Percentiles rank a stretch among this genome's conserved stretches.
These are phyloP conservation scores for Hypoxylon fragiforme DNA, from an alignment of 495 filamentous ascomycete genomes.

Conservation along the genomic window DNA sequence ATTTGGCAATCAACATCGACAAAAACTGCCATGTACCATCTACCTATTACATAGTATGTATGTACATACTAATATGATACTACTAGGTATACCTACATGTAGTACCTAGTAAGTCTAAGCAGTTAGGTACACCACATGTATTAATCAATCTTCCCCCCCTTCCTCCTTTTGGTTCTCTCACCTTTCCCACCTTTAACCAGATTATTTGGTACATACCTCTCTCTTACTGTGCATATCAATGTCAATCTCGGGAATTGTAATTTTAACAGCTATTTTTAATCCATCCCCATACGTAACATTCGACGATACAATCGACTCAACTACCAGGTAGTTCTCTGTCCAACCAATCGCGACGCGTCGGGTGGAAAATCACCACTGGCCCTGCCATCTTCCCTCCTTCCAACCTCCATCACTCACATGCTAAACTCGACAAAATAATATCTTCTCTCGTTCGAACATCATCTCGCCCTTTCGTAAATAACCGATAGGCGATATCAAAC, in stretches of 20 bases:
- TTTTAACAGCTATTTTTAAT: conserved; percentile 28
- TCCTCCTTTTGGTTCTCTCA: conserved; percentile 14
- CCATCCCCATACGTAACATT: not conserved
- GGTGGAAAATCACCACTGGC: conserved; percentile 12
- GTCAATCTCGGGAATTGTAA: conserved; percentile 26
- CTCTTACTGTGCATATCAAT: conserved; percentile 15
- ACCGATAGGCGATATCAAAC: not conserved
- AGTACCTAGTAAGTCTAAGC: not conserved
- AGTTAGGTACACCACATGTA: not conserved
- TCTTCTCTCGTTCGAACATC: not conserved
- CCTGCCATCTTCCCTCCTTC: conserved; percentile 10
- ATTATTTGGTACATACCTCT: not conserved
- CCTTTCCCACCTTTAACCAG: not conserved
- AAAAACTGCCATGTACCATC: not conserved
- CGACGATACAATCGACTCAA: conserved; percentile 2
- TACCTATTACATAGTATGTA: too few species aligned
- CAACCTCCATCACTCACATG: not conserved
- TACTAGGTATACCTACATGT: not conserved
- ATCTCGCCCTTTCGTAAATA: not conserved
- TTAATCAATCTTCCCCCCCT: conserved; percentile 13
- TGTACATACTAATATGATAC: too few species aligned
- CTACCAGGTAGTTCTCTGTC: not conserved
- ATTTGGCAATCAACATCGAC: conserved; percentile 20
- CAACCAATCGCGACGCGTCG: conserved; percentile 16
- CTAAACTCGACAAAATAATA: conserved; percentile 14